Conservation (phyloP, 768 basidiomycete species). For the Pleurotus citrinopileatus region DNA sequence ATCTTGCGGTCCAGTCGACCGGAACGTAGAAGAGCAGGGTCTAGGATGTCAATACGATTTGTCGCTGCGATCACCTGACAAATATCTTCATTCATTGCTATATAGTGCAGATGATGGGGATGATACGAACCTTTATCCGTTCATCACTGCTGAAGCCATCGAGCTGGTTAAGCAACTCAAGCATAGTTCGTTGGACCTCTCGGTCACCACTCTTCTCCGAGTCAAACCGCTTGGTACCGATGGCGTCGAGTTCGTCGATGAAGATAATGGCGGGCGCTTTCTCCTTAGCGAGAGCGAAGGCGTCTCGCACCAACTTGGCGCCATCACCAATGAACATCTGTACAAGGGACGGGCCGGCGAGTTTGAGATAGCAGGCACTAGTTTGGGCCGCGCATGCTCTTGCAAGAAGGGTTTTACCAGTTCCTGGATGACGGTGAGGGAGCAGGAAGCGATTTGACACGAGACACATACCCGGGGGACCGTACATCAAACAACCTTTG, state of each 20-base stretch:
- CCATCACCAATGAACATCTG: conserved; percentile 99
- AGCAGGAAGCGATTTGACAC: not conserved
- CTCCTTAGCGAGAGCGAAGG: conserved; percentile 96
- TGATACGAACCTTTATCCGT: conserved; percentile 80
- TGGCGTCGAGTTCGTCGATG: conserved; percentile 98
- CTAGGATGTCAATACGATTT: conserved; percentile 97
- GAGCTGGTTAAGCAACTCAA: conserved; percentile 95
- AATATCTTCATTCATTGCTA: conserved; percentile 2
- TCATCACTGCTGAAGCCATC: conserved; percentile 98
- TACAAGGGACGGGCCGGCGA: conserved; percentile 95
- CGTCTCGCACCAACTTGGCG: conserved; percentile 97
- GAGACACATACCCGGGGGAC: conserved; percentile 75
- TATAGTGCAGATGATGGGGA: not conserved
- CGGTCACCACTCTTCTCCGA: conserved; percentile 98
- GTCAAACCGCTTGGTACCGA: conserved; percentile 98
- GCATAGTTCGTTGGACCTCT: conserved; percentile 99
- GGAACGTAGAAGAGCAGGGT: conserved; percentile 96
- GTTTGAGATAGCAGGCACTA: conserved; percentile 96
- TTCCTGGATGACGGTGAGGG: conserved; percentile 41
- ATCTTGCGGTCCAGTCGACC: conserved; percentile 98
- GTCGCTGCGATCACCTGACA: conserved; percentile 94
- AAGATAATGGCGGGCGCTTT: conserved; percentile 99
- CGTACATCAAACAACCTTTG: conserved; percentile 98
- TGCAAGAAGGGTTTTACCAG: conserved; percentile 96
- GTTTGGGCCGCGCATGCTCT: conserved; percentile 98